A percentile compares a stretch with the other conserved stretches of the same genome.
These are phyloP conservation scores for Phycomyces blakesleeanus DNA, from an alignment of 192 early-diverging fungal genomes.

Conservation along the genomic window DNA sequence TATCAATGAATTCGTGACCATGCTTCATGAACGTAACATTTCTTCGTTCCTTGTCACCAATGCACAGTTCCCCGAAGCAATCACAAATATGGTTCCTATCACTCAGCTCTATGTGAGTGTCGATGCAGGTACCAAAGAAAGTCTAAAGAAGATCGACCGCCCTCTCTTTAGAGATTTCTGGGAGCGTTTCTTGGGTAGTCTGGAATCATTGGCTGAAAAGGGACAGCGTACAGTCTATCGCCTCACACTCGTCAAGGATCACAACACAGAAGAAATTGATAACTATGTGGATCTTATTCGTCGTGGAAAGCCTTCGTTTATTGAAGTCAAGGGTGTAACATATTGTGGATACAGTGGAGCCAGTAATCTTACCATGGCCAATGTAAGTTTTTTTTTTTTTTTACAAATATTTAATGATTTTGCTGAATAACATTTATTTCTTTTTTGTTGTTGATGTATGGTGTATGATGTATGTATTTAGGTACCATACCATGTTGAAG, in stretches of 20 bases:
- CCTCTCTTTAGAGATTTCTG: conserved; percentile 75
- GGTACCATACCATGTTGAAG: conserved; percentile 54
- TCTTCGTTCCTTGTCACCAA: conserved; percentile 76
- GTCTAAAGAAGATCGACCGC: conserved; percentile 70
- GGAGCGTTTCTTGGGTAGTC: conserved; percentile 65
- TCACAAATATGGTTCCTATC: conserved; percentile 56
- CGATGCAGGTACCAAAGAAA: conserved; percentile 74
- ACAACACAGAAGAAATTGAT: conserved; percentile 62
- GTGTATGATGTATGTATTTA: not conserved
- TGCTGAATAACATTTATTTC: no score
- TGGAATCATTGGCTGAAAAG: conserved; percentile 62
- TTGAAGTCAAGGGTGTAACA: conserved; percentile 76
- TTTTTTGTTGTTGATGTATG: no score
- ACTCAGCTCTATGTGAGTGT: conserved; percentile 75
- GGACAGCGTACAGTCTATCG: conserved; percentile 73
- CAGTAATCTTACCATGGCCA: conserved; percentile 63
- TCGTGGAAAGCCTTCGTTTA: conserved; percentile 64
- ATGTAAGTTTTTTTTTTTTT: conserved; percentile 53
- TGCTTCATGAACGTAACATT: conserved; percentile 62
- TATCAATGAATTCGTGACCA: conserved; percentile 70
- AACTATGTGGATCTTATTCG: conserved; percentile 63
- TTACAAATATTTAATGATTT: no score
- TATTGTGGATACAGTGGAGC: conserved; percentile 71
- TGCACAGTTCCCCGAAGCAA: conserved; percentile 70
- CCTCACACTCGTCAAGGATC: conserved; percentile 69